Percentiles rank a stretch among this genome's conserved stretches.
phyloP scores from a whole-genome alignment of 2,329 filamentous ascomycete genomes.

The Coniochaeta ligniaria region DNA sequence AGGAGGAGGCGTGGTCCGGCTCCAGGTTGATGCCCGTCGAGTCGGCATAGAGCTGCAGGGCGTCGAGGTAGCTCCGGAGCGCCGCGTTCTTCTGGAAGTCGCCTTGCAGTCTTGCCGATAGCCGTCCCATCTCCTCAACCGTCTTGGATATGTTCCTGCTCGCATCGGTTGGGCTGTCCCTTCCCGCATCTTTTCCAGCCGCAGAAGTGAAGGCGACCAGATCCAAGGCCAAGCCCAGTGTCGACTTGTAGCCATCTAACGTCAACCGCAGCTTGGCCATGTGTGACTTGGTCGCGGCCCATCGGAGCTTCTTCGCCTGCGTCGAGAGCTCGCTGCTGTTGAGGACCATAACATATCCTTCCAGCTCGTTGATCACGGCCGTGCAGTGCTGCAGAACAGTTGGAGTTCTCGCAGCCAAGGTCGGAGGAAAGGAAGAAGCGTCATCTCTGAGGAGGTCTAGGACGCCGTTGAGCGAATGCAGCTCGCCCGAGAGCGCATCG shows the following conservation, averaged over 20 bases:
- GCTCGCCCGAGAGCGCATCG: conserved; percentile 29
- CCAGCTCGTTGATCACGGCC: conserved; percentile 26
- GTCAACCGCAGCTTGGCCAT: conserved; percentile 22
- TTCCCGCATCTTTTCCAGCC: conserved; percentile 4
- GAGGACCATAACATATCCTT: conserved; percentile 23
- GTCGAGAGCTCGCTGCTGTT: conserved; percentile 20
- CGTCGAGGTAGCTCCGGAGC: conserved; percentile 60
- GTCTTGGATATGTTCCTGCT: conserved; percentile 23
- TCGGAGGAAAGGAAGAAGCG: conserved; percentile 24
- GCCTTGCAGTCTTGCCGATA: conserved; percentile 22
- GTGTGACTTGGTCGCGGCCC: conserved; percentile 25
- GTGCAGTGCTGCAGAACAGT: conserved; percentile 26
- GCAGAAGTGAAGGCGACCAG: conserved; percentile 22
- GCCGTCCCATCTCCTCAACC: conserved; percentile 24
- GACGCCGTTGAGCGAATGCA: conserved; percentile 31
- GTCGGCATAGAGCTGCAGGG: conserved; percentile 56
- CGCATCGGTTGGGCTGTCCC: conserved; percentile 8
- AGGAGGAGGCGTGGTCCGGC: conserved; percentile 3
- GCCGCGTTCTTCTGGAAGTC: conserved; percentile 58
- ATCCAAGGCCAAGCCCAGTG: conserved; percentile 31
- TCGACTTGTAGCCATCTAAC: conserved; percentile 29
- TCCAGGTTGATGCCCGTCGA: conserved; percentile 5
- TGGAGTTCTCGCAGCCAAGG: conserved; percentile 27
- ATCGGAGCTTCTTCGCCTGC: conserved; percentile 27
- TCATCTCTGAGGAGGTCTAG: conserved; percentile 31